Conservation (phyloP, 139 green algal genomes). For the Haematococcus lacustris region DNA sequence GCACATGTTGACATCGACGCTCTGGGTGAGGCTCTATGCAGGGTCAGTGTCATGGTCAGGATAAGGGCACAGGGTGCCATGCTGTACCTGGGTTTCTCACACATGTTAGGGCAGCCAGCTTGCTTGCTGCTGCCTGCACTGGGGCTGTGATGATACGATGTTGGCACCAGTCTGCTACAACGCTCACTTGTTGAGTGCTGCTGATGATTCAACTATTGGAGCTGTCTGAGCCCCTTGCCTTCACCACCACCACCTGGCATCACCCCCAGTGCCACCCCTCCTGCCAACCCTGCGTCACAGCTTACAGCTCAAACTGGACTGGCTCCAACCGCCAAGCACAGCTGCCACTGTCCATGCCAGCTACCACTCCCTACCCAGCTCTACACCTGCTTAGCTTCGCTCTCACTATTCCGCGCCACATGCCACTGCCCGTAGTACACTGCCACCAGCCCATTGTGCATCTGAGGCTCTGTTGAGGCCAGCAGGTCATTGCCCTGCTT, state of each 20-base stretch:
- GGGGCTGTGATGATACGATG: neutral
- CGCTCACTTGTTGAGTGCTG: neutral
- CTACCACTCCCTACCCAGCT: neutral
- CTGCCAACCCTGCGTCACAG: too few species aligned
- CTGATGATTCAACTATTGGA: neutral
- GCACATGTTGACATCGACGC: constrained; percentile 58
- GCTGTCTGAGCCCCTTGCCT: too few species aligned
- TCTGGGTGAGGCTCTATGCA: constrained; percentile 41
- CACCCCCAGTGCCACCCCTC: too few species aligned
- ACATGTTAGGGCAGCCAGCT: neutral
- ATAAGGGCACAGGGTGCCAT: neutral
- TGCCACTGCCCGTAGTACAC: too few species aligned
- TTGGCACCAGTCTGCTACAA: neutral
- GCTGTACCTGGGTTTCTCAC: neutral
- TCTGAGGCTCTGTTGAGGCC: too few species aligned
- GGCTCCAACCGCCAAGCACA: too few species aligned
- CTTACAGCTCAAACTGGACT: too few species aligned
- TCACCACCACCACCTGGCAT: too few species aligned
- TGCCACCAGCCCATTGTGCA: too few species aligned
- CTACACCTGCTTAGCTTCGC: neutral
- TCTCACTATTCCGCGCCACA: too few species aligned
- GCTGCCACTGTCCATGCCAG: neutral
- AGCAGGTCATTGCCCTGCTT: neutral
- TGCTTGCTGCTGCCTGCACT: neutral
- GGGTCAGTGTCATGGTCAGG: neutral